Evolutionary conservation across 1,284 basidiomycete species (phyloP).

Genomic region (Ceratobasidium theobromae): DNA sequence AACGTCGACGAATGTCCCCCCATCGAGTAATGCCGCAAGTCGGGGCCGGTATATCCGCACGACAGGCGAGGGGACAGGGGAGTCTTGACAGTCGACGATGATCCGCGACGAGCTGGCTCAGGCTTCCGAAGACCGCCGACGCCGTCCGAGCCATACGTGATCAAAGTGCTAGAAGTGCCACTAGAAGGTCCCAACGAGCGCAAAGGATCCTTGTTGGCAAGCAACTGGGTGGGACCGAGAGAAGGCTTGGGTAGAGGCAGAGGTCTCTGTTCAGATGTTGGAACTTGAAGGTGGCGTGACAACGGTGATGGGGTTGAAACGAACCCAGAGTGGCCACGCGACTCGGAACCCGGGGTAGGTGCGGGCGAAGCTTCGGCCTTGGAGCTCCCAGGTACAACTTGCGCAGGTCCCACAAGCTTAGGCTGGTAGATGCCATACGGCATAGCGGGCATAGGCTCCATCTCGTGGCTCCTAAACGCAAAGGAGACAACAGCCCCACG

Average conservation of each 20-base stretch:
- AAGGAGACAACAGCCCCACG: slow-evolving; percentile 34
- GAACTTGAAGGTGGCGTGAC: not conserved
- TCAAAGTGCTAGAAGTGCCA: not conserved
- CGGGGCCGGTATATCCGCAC: slow-evolving; percentile 11
- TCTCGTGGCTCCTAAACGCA: slow-evolving; percentile 32
- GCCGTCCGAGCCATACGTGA: slow-evolving; percentile 10
- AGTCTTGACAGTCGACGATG: not conserved
- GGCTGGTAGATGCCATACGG: slow-evolving; percentile 18
- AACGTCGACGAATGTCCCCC: not conserved
- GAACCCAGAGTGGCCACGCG: not conserved
- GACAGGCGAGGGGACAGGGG: not conserved
- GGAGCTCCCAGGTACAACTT: not conserved
- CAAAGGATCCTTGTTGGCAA: not conserved
- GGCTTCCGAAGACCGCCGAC: not conserved
- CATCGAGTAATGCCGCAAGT: slow-evolving; percentile 3
- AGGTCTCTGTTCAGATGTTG: not conserved
- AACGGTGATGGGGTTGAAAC: not conserved
- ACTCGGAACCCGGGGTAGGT: not conserved
- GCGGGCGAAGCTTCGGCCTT: not conserved
- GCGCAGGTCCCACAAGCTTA: slow-evolving; percentile 10
- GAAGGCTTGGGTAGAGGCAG: not conserved
- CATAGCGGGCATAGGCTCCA: slow-evolving; percentile 24
- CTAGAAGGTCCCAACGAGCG: not conserved
- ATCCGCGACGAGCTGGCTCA: not conserved
- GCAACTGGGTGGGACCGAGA: not conserved